Evolutionary conservation across 805 yeast genomes (phyloP).

Genomic region (Teunomyces gatunensis): DNA sequence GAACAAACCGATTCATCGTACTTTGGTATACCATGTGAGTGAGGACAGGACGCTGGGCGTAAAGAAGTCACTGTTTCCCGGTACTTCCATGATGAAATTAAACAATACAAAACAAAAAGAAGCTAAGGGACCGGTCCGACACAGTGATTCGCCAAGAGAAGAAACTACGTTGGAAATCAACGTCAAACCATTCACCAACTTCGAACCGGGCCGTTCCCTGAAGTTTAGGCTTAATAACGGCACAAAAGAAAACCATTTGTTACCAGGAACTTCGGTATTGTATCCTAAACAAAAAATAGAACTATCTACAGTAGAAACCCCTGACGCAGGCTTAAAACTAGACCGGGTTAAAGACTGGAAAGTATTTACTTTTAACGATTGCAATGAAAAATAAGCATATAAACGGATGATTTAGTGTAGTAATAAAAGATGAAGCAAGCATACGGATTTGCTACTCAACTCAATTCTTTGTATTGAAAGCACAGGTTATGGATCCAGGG

Average conservation of each 20-base stretch:
- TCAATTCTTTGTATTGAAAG: too few relatives aligned
- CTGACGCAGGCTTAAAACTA: not conserved
- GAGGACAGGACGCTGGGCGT: slow-evolving; percentile 9
- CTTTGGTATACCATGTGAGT: slow-evolving; percentile 11
- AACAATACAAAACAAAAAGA: slow-evolving; percentile 4
- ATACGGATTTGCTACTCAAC: too few relatives aligned
- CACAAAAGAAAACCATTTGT: not conserved
- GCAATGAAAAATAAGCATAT: not conserved
- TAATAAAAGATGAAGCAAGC: not conserved
- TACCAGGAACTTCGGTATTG: slow-evolving; percentile 9
- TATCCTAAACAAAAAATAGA: slow-evolving; percentile 2
- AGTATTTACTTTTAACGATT: slow-evolving; percentile 4
- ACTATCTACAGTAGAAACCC: not conserved
- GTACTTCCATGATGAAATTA: slow-evolving; percentile 12
- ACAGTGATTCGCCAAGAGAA: not conserved
- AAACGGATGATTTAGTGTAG: not conserved
- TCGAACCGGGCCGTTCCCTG: slow-evolving; percentile 4
- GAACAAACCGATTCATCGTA: slow-evolving; percentile 5
- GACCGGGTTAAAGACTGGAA: slow-evolving; percentile 8
- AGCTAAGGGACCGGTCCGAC: slow-evolving; percentile 2
- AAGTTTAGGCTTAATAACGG: slow-evolving; percentile 6
- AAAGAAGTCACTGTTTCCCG: slow-evolving; percentile 11
- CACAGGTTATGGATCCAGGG: too few relatives aligned
- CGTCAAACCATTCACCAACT: slow-evolving; percentile 8
- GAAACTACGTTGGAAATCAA: slow-evolving; percentile 4